phyloP scores from a whole-genome alignment of 2,329 filamentous ascomycete genomes.

The Aspergillus calidoustus region DNA sequence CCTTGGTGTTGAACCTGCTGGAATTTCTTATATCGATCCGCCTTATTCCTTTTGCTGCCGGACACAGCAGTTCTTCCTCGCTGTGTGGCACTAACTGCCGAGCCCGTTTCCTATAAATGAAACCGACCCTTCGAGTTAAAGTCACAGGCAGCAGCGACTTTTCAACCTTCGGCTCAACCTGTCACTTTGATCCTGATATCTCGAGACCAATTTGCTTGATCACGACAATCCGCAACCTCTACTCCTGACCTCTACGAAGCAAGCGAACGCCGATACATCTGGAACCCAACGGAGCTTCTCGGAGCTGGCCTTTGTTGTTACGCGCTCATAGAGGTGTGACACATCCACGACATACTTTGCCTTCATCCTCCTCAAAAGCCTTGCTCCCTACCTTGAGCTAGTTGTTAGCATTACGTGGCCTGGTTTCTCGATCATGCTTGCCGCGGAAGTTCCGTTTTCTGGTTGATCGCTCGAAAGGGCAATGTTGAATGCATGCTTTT shows the following conservation, averaged over 20 bases:
- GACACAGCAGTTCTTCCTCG: slow-evolving; percentile 21
- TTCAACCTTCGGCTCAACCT: slow-evolving; percentile 20
- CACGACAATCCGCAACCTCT: slow-evolving; percentile 10
- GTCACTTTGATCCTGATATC: slow-evolving; percentile 24
- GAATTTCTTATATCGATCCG: background rate
- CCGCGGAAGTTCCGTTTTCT: slow-evolving; percentile 21
- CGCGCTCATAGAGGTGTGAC: slow-evolving; percentile 15
- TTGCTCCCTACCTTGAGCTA: background rate
- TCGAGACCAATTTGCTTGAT: slow-evolving; percentile 14
- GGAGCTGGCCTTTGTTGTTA: slow-evolving; percentile 12
- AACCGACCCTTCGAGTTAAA: slow-evolving; percentile 12
- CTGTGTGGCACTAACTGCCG: slow-evolving; percentile 24
- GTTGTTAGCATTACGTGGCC: slow-evolving; percentile 13
- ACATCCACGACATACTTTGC: background rate
- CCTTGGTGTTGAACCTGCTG: background rate
- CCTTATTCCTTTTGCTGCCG: background rate
- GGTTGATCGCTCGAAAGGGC: slow-evolving; percentile 19
- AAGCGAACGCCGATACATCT: slow-evolving; percentile 18
- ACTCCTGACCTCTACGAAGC: slow-evolving; percentile 8
- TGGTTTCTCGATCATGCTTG: slow-evolving; percentile 28
- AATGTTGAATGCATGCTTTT: slow-evolving; percentile 8
- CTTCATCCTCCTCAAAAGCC: slow-evolving; percentile 1
- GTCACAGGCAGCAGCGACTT: slow-evolving; percentile 9
- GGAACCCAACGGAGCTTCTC: slow-evolving; percentile 21
- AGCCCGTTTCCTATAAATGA: slow-evolving; percentile 12